Evolutionary conservation across 1,284 basidiomycete genomes (phyloP).

Genomic region (Cryptococcus amylolentus): DNA sequence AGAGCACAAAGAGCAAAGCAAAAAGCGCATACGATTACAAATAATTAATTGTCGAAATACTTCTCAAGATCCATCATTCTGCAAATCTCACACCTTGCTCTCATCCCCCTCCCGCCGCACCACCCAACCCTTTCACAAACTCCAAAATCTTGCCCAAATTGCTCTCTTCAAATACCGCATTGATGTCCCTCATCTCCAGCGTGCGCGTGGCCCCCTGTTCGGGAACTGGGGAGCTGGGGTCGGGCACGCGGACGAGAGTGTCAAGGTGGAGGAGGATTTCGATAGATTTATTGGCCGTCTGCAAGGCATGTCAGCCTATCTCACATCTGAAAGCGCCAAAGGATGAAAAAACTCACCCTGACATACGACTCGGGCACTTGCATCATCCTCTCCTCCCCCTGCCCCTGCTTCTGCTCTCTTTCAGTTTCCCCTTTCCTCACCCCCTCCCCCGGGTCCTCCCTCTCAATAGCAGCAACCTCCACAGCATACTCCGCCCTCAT

Average conservation of each 20-base stretch:
- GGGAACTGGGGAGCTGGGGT: background rate
- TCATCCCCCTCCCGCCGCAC: no score
- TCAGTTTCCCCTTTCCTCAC: background rate
- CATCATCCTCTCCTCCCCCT: background rate
- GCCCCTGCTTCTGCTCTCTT: background rate
- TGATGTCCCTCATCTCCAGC: background rate
- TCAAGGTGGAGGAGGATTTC: constrained; percentile 12
- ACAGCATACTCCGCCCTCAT: constrained; percentile 2
- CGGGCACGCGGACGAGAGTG: background rate
- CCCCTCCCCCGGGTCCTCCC: background rate
- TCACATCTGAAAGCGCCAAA: no score
- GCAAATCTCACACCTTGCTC: no score
- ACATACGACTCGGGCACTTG: constrained; percentile 42
- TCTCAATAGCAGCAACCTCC: background rate
- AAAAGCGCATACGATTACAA: no score
- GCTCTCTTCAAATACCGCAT: background rate
- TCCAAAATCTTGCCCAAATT: constrained; percentile 4
- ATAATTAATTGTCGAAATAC: no score
- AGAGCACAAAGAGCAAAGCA: no score
- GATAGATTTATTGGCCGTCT: constrained; percentile 4
- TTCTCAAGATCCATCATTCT: no score
- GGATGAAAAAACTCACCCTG: no score
- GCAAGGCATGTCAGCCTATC: no score
- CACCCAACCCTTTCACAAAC: background rate
- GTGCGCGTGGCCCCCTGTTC: no score